Evolutionary conservation across 495 filamentous ascomycete genomes (phyloP).

Genomic region (Jackrogersella minutella): DNA sequence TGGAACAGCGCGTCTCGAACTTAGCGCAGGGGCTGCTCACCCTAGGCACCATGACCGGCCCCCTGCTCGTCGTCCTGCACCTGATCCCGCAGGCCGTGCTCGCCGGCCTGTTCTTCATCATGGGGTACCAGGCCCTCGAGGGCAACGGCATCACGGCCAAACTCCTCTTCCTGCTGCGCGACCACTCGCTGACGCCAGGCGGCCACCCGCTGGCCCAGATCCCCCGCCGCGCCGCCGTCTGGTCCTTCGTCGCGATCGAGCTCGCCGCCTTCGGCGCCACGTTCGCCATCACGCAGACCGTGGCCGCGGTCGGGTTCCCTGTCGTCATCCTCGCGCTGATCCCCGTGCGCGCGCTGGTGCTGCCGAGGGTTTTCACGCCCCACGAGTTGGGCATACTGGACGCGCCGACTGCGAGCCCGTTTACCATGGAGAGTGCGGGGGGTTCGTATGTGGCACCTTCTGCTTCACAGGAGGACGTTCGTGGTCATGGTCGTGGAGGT

Average conservation of each 20-base stretch:
- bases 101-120: conserved; percentile 92
- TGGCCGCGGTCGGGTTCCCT: conserved; percentile 93
- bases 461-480: conserved; percentile 8
- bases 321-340: conserved; percentile 83
- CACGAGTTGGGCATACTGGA: conserved; percentile 79
- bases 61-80: conserved; percentile 81
- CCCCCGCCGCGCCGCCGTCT: conserved; percentile 68
- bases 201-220: conserved; percentile 72
- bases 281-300: conserved; percentile 95
- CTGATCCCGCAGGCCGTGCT: conserved; percentile 89
- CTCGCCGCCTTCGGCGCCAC: conserved; percentile 82
- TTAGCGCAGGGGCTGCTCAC: conserved; percentile 83
- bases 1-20: conserved; percentile 91
- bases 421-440: conserved; percentile 86
- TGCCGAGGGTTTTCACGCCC: conserved; percentile 72
- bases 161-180: conserved; percentile 75
- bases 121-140: conserved; percentile 84
- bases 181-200: conserved; percentile 67
- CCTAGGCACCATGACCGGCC: conserved; percentile 87
- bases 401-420: conserved; percentile 79
- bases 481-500: background rate
- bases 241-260: conserved; percentile 80
- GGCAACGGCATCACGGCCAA: conserved; percentile 86
- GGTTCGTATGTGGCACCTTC: conserved; percentile 62
- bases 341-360: conserved; percentile 74